A percentile compares a stretch with the other conserved stretches of the same genome.
phyloP scores from a whole-genome alignment of 768 basidiomycete species.

The Lentinula sp. region DNA sequence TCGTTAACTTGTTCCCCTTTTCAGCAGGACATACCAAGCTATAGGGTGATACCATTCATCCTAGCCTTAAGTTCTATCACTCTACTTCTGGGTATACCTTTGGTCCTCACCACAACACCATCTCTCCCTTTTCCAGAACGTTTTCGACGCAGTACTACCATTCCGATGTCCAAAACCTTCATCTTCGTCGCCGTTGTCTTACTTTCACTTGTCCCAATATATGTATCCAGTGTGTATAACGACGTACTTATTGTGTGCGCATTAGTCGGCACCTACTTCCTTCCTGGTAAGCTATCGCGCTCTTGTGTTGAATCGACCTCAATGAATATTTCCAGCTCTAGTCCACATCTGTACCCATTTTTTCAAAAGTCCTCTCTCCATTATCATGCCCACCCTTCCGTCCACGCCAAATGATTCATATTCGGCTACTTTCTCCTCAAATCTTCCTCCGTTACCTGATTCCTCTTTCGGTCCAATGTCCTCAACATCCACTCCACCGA shows the following conservation, averaged over 20 bases:
- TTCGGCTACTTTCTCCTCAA: constrained; percentile 8
- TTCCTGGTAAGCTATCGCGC: constrained; percentile 41
- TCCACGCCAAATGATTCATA: constrained; percentile 24
- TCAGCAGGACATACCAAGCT: constrained; percentile 20
- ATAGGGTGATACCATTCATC: constrained; percentile 27
- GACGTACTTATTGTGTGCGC: constrained; percentile 45
- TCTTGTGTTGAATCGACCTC: background rate
- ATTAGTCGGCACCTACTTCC: constrained; percentile 51
- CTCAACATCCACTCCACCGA: constrained; percentile 15
- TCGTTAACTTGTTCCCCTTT: constrained; percentile 4
- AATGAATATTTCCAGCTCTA: constrained; percentile 36
- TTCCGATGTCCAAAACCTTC: constrained; percentile 42
- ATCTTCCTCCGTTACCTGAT: constrained; percentile 10
- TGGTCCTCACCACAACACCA: constrained; percentile 51
- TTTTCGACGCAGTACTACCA: constrained; percentile 30
- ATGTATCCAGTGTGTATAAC: constrained; percentile 33
- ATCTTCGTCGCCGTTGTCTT: constrained; percentile 33
- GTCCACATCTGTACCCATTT: constrained; percentile 80
- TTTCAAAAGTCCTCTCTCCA: constrained; percentile 77
- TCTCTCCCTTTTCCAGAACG: constrained; percentile 41
- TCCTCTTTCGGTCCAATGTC: constrained; percentile 11
- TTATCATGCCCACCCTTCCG: constrained; percentile 56
- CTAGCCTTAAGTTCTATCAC: constrained; percentile 42
- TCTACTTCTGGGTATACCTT: constrained; percentile 55
- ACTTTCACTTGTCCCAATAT: constrained; percentile 40